These are phyloP conservation scores for Macaranga tanarius DNA, from an alignment of 441 rosid genomes.

Conservation along the genomic window DNA sequence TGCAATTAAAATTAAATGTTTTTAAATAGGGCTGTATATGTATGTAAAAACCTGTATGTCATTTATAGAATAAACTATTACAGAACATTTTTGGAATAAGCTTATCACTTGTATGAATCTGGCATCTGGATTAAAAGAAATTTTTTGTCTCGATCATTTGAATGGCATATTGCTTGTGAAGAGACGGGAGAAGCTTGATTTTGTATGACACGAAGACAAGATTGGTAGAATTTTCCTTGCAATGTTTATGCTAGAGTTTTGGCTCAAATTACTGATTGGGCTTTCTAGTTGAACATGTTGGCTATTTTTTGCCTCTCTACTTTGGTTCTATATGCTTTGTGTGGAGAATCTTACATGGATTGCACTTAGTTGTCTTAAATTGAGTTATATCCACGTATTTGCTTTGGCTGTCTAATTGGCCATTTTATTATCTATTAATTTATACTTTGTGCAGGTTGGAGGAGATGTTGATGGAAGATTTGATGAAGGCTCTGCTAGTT, in stretches of 20 bases:
- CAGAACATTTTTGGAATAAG: no score
- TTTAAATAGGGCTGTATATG: background rate
- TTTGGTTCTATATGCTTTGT: background rate
- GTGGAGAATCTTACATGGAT: background rate
- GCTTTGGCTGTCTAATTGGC: conserved; percentile 1
- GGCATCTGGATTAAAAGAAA: background rate
- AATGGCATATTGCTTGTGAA: background rate
- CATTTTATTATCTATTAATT: conserved; percentile 13
- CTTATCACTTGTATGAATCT: background rate
- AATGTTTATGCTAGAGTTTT: background rate
- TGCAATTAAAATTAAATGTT: background rate
- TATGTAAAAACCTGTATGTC: no score
- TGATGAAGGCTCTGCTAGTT: conserved; percentile 89
- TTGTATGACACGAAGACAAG: background rate
- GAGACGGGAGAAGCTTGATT: background rate
- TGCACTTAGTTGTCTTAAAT: background rate
- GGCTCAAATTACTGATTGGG: conserved; percentile 4
- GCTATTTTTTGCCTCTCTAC: background rate
- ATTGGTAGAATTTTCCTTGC: background rate
- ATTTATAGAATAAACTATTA: no score
- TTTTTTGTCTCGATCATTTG: no score
- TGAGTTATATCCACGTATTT: background rate
- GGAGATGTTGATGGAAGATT: conserved; percentile 78
- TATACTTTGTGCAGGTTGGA: conserved; percentile 55
- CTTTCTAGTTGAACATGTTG: background rate